phyloP scores from a whole-genome alignment of 768 basidiomycete genomes.

The Termitomyces bulborhizus region DNA sequence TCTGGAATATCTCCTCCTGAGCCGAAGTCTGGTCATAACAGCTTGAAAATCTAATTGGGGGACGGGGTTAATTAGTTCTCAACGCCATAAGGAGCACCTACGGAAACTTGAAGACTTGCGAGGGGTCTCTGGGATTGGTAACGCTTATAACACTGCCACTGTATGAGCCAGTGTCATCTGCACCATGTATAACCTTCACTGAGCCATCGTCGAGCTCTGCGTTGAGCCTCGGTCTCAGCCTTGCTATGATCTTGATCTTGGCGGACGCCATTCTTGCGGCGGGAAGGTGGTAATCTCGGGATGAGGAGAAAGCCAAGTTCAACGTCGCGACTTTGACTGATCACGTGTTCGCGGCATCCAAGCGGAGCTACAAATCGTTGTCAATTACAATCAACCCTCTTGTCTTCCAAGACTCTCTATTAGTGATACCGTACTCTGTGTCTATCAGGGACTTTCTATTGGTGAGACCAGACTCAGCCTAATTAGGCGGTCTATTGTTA shows the following conservation, averaged over 20 bases:
- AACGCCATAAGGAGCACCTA: constrained; percentile 24
- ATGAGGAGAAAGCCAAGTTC: neutral
- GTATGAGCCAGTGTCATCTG: constrained; percentile 18
- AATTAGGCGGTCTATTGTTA: too few relatives aligned
- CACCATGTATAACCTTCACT: constrained; percentile 43
- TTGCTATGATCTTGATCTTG: constrained; percentile 68
- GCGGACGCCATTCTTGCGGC: constrained; percentile 25
- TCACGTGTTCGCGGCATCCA: neutral
- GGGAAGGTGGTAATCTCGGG: neutral
- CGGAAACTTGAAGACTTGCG: constrained; percentile 77
- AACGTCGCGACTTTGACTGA: neutral
- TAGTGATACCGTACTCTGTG: too few relatives aligned
- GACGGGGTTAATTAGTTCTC: constrained; percentile 24
- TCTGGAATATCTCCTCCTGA: constrained; percentile 73
- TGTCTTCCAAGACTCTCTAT: neutral
- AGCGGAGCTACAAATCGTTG: neutral
- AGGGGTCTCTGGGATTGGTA: constrained; percentile 61
- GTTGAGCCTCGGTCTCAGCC: constrained; percentile 59
- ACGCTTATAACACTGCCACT: constrained; percentile 53
- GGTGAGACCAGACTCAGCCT: too few relatives aligned
- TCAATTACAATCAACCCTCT: constrained; percentile 2
- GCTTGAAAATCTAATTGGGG: constrained; percentile 66
- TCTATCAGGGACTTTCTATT: too few relatives aligned
- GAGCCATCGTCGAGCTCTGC: constrained; percentile 59
- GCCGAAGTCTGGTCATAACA: constrained; percentile 67